Conservation (phyloP, 345 rosid species). For the Corchorus olitorius region DNA sequence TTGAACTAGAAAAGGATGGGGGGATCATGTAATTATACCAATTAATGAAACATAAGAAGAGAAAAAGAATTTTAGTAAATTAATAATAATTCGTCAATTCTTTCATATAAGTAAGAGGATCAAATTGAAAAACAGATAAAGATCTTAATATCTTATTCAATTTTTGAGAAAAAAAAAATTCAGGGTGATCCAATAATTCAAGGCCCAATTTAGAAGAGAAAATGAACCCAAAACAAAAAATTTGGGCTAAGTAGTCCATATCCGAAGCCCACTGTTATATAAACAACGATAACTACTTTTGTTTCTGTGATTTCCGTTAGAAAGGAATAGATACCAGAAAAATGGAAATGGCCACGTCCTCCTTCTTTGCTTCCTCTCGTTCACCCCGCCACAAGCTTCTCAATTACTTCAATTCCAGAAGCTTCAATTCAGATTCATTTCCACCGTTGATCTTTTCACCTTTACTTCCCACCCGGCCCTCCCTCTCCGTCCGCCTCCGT, state of each 20-base stretch:
- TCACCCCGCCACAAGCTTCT: not conserved
- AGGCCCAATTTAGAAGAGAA: too few relatives aligned
- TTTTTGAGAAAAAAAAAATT: too few relatives aligned
- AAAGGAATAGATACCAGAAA: not conserved
- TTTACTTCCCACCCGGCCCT: slow-evolving; percentile 28
- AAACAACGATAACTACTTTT: not conserved
- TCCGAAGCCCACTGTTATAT: not conserved
- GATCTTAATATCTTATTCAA: too few relatives aligned
- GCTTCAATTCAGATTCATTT: not conserved
- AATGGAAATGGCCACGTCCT: not conserved
- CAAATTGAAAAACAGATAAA: too few relatives aligned
- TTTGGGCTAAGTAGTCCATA: not conserved
- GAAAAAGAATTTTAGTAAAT: too few relatives aligned
- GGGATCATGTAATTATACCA: too few relatives aligned
- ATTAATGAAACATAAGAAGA: too few relatives aligned
- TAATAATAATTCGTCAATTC: too few relatives aligned
- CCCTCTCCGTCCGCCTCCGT: slow-evolving; percentile 15
- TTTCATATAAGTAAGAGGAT: too few relatives aligned
- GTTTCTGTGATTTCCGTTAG: not conserved
- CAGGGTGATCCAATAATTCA: too few relatives aligned
- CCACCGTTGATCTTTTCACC: slow-evolving; percentile 24
- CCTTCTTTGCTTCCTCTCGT: not conserved
- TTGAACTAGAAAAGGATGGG: too few relatives aligned
- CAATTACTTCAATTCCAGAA: not conserved
- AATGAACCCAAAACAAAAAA: not conserved